Conservation (phyloP, 257 asterid genomes). For the Solanum chiquidenum region DNA sequence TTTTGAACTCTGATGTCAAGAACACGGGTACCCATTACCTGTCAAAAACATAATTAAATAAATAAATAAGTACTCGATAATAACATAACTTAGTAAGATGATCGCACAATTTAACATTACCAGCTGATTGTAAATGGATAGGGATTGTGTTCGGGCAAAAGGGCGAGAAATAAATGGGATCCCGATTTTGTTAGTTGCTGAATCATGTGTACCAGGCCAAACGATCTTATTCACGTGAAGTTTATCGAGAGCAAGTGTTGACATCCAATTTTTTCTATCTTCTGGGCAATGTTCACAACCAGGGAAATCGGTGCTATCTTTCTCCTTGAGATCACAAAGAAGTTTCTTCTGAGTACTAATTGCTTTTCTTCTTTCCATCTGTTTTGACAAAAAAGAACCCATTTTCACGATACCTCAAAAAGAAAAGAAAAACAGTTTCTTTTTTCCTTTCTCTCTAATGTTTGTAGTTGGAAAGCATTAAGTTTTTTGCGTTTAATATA, state of each 20-base stretch:
- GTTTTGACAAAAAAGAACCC: slow-evolving; percentile 63
- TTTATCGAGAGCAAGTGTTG: slow-evolving; percentile 35
- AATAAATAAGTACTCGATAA: neutral
- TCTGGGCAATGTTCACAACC: slow-evolving; percentile 50
- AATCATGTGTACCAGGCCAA: slow-evolving; percentile 97
- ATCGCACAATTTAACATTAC: neutral
- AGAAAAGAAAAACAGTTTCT: neutral
- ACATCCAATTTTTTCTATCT: slow-evolving; percentile 79
- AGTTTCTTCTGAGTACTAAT: slow-evolving; percentile 44
- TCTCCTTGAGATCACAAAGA: slow-evolving; percentile 34
- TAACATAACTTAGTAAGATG: neutral
- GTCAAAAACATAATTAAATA: neutral
- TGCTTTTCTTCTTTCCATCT: slow-evolving; percentile 42
- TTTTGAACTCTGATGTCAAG: slow-evolving; percentile 77
- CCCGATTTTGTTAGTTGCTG: slow-evolving; percentile 82
- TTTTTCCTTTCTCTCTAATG: neutral
- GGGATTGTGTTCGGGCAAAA: slow-evolving; percentile 69
- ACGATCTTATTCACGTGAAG: slow-evolving; percentile 53
- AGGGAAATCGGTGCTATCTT: slow-evolving; percentile 38
- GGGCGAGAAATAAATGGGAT: slow-evolving; percentile 61
- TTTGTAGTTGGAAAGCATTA: neutral
- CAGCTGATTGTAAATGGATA: slow-evolving; percentile 67
- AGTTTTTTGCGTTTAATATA: neutral
- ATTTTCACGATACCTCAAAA: slow-evolving; percentile 12
- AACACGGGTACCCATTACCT: slow-evolving; percentile 46